These are phyloP conservation scores for Starmerella davenportii DNA, from an alignment of 805 yeast genomes.

Conservation along the genomic window DNA sequence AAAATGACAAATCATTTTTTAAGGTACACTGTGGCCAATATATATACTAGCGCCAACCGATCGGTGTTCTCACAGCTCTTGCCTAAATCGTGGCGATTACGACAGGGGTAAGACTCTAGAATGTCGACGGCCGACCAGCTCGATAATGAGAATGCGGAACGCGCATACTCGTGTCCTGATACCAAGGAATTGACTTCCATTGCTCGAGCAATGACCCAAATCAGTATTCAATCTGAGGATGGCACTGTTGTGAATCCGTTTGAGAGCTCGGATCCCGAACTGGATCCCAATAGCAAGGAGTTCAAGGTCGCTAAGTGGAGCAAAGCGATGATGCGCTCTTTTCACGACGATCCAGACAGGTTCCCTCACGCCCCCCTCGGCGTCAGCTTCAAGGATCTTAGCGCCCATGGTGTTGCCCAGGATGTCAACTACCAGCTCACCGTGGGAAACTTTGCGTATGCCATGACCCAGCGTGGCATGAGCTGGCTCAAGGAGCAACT, in stretches of 20 bases:
- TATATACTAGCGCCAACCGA: too few species aligned
- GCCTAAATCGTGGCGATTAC: too few species aligned
- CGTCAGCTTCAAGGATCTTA: conserved; percentile 37
- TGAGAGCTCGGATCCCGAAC: conserved; percentile 25
- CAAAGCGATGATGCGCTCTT: conserved; percentile 35
- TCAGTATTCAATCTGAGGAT: neutral
- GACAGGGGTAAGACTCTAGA: too few species aligned
- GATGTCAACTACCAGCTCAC: conserved; percentile 49
- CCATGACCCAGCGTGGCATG: conserved; percentile 17
- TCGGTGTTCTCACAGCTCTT: too few species aligned
- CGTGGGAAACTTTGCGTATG: conserved; percentile 27
- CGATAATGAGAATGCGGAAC: neutral
- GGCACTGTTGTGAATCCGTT: neutral
- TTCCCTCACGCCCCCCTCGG: conserved; percentile 45
- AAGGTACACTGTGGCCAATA: neutral
- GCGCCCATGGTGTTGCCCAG: conserved; percentile 48
- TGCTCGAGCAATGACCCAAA: conserved; percentile 7
- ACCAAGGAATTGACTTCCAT: conserved; percentile 3
- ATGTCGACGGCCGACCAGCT: too few species aligned
- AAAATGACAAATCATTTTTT: neutral
- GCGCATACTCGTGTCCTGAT: conserved; percentile 9
- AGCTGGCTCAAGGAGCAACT: conserved; percentile 2
- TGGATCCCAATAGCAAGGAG: conserved; percentile 41
- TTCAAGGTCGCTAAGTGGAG: conserved; percentile 50
- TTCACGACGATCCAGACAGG: conserved; percentile 39